Evolutionary conservation across 495 filamentous ascomycete species (phyloP).

Genomic region (Podospora conica): DNA sequence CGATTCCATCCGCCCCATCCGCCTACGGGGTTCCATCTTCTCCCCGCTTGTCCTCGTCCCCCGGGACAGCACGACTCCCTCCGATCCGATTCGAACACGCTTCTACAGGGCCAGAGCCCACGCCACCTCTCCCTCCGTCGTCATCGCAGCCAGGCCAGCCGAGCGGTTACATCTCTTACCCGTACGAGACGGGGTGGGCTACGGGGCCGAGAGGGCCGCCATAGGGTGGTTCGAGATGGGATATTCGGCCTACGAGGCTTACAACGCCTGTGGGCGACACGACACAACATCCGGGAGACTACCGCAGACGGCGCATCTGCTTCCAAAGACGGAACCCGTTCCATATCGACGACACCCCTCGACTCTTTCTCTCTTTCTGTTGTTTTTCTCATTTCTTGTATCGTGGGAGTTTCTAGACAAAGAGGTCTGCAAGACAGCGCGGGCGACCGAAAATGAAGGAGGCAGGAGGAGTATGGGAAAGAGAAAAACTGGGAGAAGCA

Average conservation of each 20-base stretch:
- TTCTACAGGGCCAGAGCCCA: conserved; percentile 22
- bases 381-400: conserved; percentile 6
- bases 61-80: conserved; percentile 36
- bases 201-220: conserved; percentile 29
- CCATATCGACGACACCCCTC: not conserved
- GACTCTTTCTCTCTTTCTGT: conserved; percentile 13
- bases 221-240: conserved; percentile 21
- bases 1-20: conserved; percentile 17
- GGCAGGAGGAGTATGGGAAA: conserved; percentile 1
- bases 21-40: conserved; percentile 34
- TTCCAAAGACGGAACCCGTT: not conserved
- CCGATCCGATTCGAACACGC: conserved; percentile 40
- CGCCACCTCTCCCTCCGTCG: conserved; percentile 20
- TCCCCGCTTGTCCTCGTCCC: conserved; percentile 33
- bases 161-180: conserved; percentile 24
- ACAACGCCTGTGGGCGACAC: not conserved
- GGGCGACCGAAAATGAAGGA: conserved; percentile 32
- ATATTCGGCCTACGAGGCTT: not conserved
- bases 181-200: conserved; percentile 44
- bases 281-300: not conserved
- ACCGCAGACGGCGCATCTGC: not conserved
- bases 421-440: conserved; percentile 25
- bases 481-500: conserved; percentile 4
- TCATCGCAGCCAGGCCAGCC: conserved; percentile 24
- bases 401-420: conserved; percentile 2